phyloP scores from a whole-genome alignment of 371 early-diverging fungal genomes.

The Circinella umbellata region DNA sequence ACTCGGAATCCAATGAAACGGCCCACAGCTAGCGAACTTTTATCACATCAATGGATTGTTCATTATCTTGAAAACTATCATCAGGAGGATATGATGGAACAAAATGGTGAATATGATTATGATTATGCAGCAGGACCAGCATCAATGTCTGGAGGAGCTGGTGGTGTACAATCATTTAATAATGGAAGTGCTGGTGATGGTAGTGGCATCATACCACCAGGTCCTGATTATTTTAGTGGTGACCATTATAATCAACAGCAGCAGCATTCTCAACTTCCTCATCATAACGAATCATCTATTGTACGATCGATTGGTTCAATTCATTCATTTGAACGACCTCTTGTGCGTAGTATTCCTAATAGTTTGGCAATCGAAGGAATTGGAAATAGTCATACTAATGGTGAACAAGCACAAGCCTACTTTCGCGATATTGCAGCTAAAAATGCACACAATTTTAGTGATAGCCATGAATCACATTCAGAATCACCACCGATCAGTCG shows the following conservation, averaged over 20 bases:
- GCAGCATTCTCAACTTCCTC: no score
- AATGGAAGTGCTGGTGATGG: not conserved
- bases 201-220: not conserved
- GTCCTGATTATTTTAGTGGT: constrained; percentile 8
- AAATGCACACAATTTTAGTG: constrained; percentile 26
- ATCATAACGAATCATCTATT: not conserved
- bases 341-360: constrained; percentile 43
- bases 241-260: not conserved
- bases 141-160: not conserved
- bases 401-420: constrained; percentile 47
- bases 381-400: constrained; percentile 33
- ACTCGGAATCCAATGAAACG: constrained; percentile 74
- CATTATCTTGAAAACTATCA: constrained; percentile 35
- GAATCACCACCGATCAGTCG: not conserved
- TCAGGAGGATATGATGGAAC: constrained; percentile 3
- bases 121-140: not conserved
- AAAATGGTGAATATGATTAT: constrained; percentile 1
- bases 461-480: not conserved
- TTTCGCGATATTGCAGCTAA: constrained; percentile 46
- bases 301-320: constrained; percentile 29
- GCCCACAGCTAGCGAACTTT: constrained; percentile 77
- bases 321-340: constrained; percentile 35
- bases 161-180: not conserved
- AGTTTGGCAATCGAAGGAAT: constrained; percentile 44
- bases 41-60: constrained; percentile 78